These are phyloP conservation scores for Saturnispora kantuleensis DNA, from an alignment of 805 yeast species.

Conservation along the genomic window DNA sequence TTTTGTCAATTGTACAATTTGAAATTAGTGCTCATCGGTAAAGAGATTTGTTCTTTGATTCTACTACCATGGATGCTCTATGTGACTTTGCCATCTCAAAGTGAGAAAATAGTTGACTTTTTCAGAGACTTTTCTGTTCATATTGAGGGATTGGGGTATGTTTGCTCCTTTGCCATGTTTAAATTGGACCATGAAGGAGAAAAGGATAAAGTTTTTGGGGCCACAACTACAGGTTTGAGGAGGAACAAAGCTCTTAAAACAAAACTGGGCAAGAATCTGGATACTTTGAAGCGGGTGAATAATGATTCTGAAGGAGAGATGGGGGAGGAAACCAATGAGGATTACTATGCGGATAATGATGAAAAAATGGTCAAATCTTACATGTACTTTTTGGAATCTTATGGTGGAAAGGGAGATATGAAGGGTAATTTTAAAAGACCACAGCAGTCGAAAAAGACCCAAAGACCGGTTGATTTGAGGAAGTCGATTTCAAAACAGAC, in stretches of 20 bases:
- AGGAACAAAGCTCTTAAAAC: conserved; percentile 9
- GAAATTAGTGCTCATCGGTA: conserved; percentile 55
- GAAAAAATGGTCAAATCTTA: conserved; percentile 90
- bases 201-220: conserved; percentile 13
- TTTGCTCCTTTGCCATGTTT: conserved; percentile 90
- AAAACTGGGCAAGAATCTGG: conserved; percentile 18
- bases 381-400: conserved; percentile 77
- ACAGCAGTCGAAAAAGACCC: not conserved
- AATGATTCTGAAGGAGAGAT: conserved; percentile 8
- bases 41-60: conserved; percentile 74
- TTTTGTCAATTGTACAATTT: conserved; percentile 73
- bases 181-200: conserved; percentile 54
- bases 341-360: conserved; percentile 46
- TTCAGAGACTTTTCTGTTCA: conserved; percentile 84
- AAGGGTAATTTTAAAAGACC: not conserved
- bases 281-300: conserved; percentile 12
- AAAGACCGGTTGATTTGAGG: not conserved
- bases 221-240: not conserved
- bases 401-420: conserved; percentile 36
- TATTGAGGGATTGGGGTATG: conserved; percentile 91
- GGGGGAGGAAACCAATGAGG: conserved; percentile 26
- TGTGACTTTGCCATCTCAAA: conserved; percentile 63
- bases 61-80: conserved; percentile 86
- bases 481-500: not conserved
- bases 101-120: conserved; percentile 78